phyloP scores from a whole-genome alignment of 768 basidiomycete genomes.

The Termitomyces sp. region DNA sequence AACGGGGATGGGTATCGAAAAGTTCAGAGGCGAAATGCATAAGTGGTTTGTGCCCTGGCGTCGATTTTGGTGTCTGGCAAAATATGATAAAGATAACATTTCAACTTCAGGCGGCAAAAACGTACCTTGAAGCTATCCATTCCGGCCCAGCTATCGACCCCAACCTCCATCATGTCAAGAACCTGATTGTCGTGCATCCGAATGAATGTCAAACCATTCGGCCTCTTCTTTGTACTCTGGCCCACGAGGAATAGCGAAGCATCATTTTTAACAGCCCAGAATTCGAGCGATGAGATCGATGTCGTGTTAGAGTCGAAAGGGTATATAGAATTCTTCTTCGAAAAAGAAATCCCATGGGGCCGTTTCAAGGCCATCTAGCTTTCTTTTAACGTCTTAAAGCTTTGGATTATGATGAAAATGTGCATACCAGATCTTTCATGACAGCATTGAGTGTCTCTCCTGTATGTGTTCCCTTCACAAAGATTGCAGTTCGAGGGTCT shows the following conservation, averaged over 20 bases:
- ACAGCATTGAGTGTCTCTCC: conserved; percentile 76
- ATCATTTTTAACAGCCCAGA: conserved; percentile 94
- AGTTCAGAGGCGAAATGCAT: conserved; percentile 96
- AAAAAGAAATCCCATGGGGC: conserved; percentile 87
- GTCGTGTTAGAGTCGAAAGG: conserved; percentile 80
- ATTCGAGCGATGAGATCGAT: conserved; percentile 67
- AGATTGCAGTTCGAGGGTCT: conserved; percentile 82
- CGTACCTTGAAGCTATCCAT: conserved; percentile 86
- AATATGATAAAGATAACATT: background rate
- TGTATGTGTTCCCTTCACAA: conserved; percentile 85
- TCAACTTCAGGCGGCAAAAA: conserved; percentile 7
- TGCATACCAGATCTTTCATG: conserved; percentile 81
- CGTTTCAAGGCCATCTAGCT: conserved; percentile 89
- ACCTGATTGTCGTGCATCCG: conserved; percentile 84
- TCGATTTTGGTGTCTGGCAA: conserved; percentile 80
- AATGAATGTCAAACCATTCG: conserved; percentile 80
- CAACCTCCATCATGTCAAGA: conserved; percentile 94
- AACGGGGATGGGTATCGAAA: conserved; percentile 93
- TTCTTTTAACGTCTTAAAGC: background rate
- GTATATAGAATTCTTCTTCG: conserved; percentile 86
- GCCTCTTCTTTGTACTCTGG: conserved; percentile 92
- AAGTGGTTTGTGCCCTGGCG: conserved; percentile 85
- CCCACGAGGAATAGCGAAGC: conserved; percentile 89
- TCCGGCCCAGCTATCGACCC: conserved; percentile 74
- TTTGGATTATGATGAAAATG: background rate